Evolutionary conservation across 2,329 filamentous ascomycete species (phyloP).

Genomic region (Proliferodiscus dingleyae): DNA sequence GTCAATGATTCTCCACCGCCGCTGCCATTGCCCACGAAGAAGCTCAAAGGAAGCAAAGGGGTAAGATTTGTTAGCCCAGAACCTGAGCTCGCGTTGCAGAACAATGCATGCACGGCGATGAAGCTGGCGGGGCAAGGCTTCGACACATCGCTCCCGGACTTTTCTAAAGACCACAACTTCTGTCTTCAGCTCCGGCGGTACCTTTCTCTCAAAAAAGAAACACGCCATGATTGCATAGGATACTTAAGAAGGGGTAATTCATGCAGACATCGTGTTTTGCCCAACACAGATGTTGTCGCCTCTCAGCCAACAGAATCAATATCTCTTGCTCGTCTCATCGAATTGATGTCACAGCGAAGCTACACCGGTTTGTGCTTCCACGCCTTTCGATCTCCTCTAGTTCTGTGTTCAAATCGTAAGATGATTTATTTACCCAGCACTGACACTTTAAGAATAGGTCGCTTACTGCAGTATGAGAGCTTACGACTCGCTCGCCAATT

Average conservation of each 20-base stretch:
- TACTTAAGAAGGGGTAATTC: conserved; percentile 7
- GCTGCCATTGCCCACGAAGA: background rate
- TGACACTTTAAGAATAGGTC: background rate
- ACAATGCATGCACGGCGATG: background rate
- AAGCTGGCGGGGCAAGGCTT: background rate
- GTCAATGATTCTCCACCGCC: background rate
- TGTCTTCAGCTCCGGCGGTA: conserved; percentile 7
- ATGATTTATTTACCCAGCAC: no score
- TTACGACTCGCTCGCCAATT: conserved; percentile 11
- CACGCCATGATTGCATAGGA: conserved; percentile 6
- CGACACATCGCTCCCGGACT: conserved; percentile 5
- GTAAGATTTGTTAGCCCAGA: background rate
- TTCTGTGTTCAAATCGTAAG: no score
- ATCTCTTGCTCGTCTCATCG: conserved; percentile 8
- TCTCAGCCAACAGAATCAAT: background rate
- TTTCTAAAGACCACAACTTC: conserved; percentile 12
- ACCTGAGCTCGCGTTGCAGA: background rate
- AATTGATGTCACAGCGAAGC: background rate
- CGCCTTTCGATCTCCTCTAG: no score
- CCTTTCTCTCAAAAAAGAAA: background rate
- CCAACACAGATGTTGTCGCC: conserved; percentile 1
- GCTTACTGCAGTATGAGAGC: conserved; percentile 11
- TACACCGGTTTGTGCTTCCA: no score
- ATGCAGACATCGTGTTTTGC: conserved; percentile 12
- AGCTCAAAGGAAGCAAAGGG: background rate